phyloP scores from a whole-genome alignment of 306 rosid species.

The Sesbania bispinosa region DNA sequence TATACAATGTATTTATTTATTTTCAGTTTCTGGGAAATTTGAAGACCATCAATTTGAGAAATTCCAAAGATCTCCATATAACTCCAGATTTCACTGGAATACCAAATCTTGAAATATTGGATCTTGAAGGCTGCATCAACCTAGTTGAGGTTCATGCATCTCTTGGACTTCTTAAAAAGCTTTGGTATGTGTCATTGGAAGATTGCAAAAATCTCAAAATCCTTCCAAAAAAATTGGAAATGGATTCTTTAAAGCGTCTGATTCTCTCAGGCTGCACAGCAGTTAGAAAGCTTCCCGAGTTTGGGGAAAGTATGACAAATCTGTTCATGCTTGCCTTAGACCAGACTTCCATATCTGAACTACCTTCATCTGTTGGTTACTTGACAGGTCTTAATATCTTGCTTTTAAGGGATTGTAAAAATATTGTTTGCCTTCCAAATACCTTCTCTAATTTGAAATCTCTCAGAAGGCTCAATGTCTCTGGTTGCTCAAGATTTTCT shows the following conservation, averaged over 20 bases:
- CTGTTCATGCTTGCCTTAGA: slow-evolving; percentile 4
- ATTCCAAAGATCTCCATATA: not conserved
- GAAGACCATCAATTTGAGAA: slow-evolving; percentile 14
- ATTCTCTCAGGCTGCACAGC: slow-evolving; percentile 23
- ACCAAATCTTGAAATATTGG: slow-evolving; percentile 28
- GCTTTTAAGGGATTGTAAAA: slow-evolving; percentile 10
- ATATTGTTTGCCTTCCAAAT: slow-evolving; percentile 14
- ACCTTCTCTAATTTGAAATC: slow-evolving; percentile 24
- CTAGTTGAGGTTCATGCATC: slow-evolving; percentile 37
- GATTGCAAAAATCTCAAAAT: slow-evolving; percentile 18
- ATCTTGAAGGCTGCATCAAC: slow-evolving; percentile 26
- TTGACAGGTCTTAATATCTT: slow-evolving; percentile 12
- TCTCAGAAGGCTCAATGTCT: slow-evolving; percentile 12
- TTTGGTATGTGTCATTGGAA: slow-evolving; percentile 13
- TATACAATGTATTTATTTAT: not conserved
- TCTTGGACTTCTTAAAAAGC: slow-evolving; percentile 24
- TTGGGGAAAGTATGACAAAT: slow-evolving; percentile 23
- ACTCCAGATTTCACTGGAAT: slow-evolving; percentile 27
- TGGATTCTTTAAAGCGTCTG: not conserved
- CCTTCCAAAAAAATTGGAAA: slow-evolving; percentile 23
- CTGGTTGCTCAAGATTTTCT: slow-evolving; percentile 24
- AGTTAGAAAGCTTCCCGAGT: slow-evolving; percentile 28
- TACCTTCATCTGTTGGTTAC: slow-evolving; percentile 18
- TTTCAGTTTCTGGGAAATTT: slow-evolving; percentile 20
- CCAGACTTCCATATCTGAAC: slow-evolving; percentile 8